A percentile compares a stretch with the other conserved stretches of the same genome.
These are phyloP conservation scores for Wickerhamomyces sp. DNA, from an alignment of 1,139 yeast species.

Conservation along the genomic window DNA sequence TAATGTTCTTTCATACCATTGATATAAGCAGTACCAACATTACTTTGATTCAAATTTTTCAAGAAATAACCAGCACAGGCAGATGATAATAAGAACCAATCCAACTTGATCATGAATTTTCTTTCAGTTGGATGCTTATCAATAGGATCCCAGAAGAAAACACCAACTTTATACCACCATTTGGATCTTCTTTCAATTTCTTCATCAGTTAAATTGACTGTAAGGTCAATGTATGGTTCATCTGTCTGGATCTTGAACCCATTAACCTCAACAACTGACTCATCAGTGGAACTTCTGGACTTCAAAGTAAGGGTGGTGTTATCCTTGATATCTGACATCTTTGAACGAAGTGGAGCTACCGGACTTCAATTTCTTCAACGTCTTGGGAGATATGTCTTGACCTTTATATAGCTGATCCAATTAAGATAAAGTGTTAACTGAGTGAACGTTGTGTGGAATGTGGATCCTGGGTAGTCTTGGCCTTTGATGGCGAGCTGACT, in stretches of 20 bases:
- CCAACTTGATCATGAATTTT: conserved; percentile 34
- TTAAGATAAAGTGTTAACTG: too few species aligned
- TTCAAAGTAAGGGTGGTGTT: not conserved
- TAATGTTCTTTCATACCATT: conserved; percentile 46
- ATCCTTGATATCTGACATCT: not conserved
- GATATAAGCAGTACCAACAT: conserved; percentile 34
- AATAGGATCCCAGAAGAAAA: conserved; percentile 30
- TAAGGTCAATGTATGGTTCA: conserved; percentile 2
- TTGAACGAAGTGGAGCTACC: too few species aligned
- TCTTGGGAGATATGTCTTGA: too few species aligned
- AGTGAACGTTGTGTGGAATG: too few species aligned
- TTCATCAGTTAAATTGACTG: not conserved
- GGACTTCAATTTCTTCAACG: too few species aligned
- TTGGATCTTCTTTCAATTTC: conserved; percentile 10
- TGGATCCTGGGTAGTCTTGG: too few species aligned
- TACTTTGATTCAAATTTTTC: conserved; percentile 1
- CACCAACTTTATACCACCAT: conserved; percentile 1
- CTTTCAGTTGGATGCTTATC: conserved; percentile 41
- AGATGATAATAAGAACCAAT: conserved; percentile 36
- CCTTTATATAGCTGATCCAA: too few species aligned
- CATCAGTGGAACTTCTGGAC: conserved; percentile 1
- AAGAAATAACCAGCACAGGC: conserved; percentile 17
- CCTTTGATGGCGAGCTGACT: too few species aligned
- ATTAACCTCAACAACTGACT: not conserved
- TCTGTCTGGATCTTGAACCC: conserved; percentile 1